Percentiles rank a stretch among this genome's conserved stretches.
These are phyloP conservation scores for Boletus insuetus DNA, from an alignment of 768 basidiomycete genomes.

Conservation along the genomic window DNA sequence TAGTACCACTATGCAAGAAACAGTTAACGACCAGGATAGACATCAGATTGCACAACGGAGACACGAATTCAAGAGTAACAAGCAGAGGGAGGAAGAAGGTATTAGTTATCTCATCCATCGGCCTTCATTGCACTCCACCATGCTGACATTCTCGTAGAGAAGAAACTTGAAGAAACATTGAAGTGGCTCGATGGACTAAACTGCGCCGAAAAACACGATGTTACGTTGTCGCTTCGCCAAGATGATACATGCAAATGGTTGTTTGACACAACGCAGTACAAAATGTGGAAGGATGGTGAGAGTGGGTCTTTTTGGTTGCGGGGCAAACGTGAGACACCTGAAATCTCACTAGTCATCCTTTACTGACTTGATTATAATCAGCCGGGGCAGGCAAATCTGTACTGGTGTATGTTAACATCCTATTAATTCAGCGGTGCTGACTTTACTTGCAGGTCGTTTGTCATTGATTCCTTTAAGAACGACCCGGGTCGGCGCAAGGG, in stretches of 20 bases:
- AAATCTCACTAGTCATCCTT: background rate
- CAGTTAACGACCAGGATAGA: background rate
- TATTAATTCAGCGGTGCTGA: background rate
- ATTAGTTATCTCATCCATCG: background rate
- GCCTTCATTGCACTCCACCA: background rate
- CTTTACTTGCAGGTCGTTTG: background rate
- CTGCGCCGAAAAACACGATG: slow-evolving; percentile 4
- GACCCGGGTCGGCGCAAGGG: background rate
- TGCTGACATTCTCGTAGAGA: background rate
- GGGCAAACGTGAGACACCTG: background rate
- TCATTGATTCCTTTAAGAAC: background rate
- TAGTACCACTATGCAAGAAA: background rate
- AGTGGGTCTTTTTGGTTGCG: slow-evolving; percentile 1
- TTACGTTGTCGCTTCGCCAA: background rate
- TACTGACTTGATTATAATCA: background rate
- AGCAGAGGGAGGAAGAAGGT: background rate
- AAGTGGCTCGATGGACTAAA: slow-evolving; percentile 3
- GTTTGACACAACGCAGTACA: slow-evolving; percentile 2
- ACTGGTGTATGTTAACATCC: background rate
- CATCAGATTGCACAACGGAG: background rate
- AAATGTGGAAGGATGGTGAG: background rate
- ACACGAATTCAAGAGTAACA: background rate
- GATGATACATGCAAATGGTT: slow-evolving; percentile 2
- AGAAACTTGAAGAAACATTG: background rate
- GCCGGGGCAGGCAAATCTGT: slow-evolving; percentile 9